phyloP scores from a whole-genome alignment of 805 yeast species.

The Candida sanyiensis region DNA sequence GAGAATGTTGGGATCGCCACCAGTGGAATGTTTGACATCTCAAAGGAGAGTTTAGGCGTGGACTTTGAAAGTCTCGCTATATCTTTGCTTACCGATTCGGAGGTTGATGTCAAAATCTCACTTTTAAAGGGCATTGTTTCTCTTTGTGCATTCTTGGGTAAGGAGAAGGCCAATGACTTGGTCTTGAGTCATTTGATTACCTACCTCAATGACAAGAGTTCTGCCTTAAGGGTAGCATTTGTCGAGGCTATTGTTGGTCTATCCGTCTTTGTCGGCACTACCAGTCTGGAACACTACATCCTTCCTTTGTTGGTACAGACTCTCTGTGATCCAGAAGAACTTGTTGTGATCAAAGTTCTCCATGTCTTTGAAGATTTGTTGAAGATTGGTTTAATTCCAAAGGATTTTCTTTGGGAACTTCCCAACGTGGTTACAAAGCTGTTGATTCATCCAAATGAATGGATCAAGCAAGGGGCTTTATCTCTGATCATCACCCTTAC shows the following conservation, averaged over 20 bases:
- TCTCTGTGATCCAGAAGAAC: conserved; percentile 75
- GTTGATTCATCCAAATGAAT: conserved; percentile 77
- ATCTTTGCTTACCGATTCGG: conserved; percentile 62
- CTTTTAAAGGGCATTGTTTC: conserved; percentile 68
- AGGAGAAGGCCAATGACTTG: conserved; percentile 82
- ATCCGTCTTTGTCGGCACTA: conserved; percentile 74
- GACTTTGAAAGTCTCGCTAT: conserved; percentile 64
- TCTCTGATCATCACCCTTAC: conserved; percentile 58
- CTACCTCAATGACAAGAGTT: conserved; percentile 74
- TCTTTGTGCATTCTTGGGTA: conserved; percentile 76
- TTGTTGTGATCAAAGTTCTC: conserved; percentile 68
- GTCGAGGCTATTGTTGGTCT: conserved; percentile 67
- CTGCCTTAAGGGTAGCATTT: conserved; percentile 62
- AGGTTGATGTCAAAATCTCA: conserved; percentile 60
- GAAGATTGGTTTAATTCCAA: conserved; percentile 50
- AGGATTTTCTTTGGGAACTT: conserved; percentile 49
- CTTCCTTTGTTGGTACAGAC: conserved; percentile 82
- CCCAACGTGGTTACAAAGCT: conserved; percentile 48
- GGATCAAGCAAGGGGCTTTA: conserved; percentile 70
- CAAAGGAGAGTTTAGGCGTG: conserved; percentile 40
- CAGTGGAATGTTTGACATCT: conserved; percentile 29
- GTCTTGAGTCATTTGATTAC: conserved; percentile 88
- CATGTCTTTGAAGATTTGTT: conserved; percentile 50
- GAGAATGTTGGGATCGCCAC: conserved; percentile 34
- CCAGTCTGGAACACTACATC: conserved; percentile 81